These are phyloP conservation scores for Thamnidium elegans DNA, from an alignment of 192 early-diverging fungal species.

Conservation along the genomic window DNA sequence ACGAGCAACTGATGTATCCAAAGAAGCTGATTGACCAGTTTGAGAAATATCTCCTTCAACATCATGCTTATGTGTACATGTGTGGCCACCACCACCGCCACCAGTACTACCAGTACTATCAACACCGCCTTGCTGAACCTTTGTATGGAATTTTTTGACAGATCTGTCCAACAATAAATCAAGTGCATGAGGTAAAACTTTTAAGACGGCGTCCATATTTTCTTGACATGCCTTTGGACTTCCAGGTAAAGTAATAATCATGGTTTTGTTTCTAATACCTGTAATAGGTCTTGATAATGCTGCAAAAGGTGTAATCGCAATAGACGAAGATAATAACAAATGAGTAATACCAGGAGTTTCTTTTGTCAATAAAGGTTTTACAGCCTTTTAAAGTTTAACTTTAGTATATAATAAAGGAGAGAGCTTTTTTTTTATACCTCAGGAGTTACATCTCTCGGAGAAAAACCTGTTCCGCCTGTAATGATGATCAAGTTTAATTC, in stretches of 20 bases:
- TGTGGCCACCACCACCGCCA: conserved; percentile 21
- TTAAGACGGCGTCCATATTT: conserved; percentile 72
- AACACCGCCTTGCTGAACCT: conserved; percentile 37
- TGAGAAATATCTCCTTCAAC: not conserved
- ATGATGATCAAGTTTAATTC: conserved; percentile 71
- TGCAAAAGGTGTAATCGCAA: conserved; percentile 85
- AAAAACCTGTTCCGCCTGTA: conserved; percentile 93
- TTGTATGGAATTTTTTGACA: conserved; percentile 55
- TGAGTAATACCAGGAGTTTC: conserved; percentile 73
- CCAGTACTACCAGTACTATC: not conserved
- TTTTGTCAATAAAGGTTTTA: conserved; percentile 69
- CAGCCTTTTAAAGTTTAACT: conserved; percentile 43
- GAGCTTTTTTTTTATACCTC: conserved; percentile 50
- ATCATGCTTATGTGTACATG: conserved; percentile 42
- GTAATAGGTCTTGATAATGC: conserved; percentile 79
- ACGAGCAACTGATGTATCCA: conserved; percentile 45
- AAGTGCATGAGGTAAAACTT: conserved; percentile 80
- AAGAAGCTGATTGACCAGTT: conserved; percentile 3
- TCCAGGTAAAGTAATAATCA: conserved; percentile 87
- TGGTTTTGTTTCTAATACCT: conserved; percentile 55
- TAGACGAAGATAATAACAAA: conserved; percentile 71
- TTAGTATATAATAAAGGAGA: not conserved
- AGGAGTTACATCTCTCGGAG: conserved; percentile 81
- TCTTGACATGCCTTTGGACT: conserved; percentile 84
- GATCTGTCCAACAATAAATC: conserved; percentile 61